A percentile compares a stretch with the other conserved stretches of the same genome.
phyloP scores from a whole-genome alignment of 2,329 filamentous ascomycete genomes.

The Hortaea sp. region DNA sequence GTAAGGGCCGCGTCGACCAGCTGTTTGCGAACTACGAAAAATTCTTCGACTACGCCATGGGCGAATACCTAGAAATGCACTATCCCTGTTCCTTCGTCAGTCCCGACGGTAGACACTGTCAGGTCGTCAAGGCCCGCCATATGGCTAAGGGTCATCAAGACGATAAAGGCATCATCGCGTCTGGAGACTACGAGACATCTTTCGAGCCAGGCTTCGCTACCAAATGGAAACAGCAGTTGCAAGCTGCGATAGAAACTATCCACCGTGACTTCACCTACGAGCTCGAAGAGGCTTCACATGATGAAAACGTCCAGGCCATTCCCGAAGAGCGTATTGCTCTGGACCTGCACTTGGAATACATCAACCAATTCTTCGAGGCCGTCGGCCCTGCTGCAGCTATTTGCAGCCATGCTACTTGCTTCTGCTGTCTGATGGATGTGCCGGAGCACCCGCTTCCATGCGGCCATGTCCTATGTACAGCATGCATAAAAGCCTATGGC shows the following conservation, averaged over 20 bases:
- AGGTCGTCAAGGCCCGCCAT: conserved; percentile 24
- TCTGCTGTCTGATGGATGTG: conserved; percentile 36
- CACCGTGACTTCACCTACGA: conserved; percentile 23
- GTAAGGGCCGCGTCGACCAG: conserved; percentile 25
- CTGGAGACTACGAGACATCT: conserved; percentile 31
- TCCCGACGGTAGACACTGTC: conserved; percentile 21
- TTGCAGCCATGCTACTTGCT: conserved; percentile 31
- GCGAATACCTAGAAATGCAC: conserved; percentile 35
- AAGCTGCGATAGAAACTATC: conserved; percentile 18
- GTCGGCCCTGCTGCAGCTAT: conserved; percentile 28
- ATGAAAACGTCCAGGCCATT: conserved; percentile 17
- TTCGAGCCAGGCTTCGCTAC: conserved; percentile 25
- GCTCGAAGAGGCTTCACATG: conserved; percentile 18
- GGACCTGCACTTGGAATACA: conserved; percentile 21
- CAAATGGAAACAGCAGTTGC: conserved; percentile 20
- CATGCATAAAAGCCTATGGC: conserved; percentile 30
- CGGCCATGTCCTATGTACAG: conserved; percentile 37
- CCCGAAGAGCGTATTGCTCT: conserved; percentile 22
- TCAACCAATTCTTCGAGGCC: conserved; percentile 29
- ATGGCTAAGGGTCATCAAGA: conserved; percentile 33
- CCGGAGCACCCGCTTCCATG: conserved; percentile 36
- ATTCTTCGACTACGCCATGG: conserved; percentile 34
- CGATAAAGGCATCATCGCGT: conserved; percentile 33
- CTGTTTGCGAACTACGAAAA: conserved; percentile 34
- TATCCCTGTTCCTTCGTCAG: conserved; percentile 37